Conservation (phyloP, 805 yeast species). For the Sugiyamaella americana region DNA sequence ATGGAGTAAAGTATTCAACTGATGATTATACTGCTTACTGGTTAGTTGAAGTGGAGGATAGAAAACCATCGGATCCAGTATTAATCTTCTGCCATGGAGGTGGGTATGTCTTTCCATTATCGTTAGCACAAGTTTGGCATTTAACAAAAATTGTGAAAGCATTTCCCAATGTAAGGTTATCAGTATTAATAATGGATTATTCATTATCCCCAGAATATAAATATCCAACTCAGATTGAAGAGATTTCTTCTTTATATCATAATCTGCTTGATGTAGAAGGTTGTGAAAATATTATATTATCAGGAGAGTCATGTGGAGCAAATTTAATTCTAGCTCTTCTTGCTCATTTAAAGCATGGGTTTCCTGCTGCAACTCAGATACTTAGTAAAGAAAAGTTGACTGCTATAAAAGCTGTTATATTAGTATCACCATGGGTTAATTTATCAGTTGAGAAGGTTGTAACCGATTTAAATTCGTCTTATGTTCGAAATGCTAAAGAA, state of each 20-base stretch:
- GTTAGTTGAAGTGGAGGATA: slow-evolving; percentile 11
- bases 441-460: slow-evolving; percentile 1
- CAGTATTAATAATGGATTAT: slow-evolving; percentile 14
- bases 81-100: slow-evolving; percentile 18
- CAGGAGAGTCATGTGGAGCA: slow-evolving; percentile 18
- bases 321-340: slow-evolving; percentile 11
- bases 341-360: slow-evolving; percentile 9
- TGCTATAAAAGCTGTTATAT: slow-evolving; percentile 3
- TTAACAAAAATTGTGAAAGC: slow-evolving; percentile 2
- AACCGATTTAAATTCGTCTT: slow-evolving; percentile 8
- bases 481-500: slow-evolving; percentile 2
- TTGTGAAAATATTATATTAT: slow-evolving; percentile 6
- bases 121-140: slow-evolving; percentile 1
- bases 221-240: slow-evolving; percentile 12
- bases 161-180: slow-evolving; percentile 8
- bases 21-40: slow-evolving; percentile 5
- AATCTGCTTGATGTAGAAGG: slow-evolving; percentile 8
- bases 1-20: background rate
- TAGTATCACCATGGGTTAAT: slow-evolving; percentile 16
- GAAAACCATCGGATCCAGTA: slow-evolving; percentile 16
- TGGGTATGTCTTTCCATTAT: slow-evolving; percentile 10
- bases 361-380: slow-evolving; percentile 2
- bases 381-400: background rate
- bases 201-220: slow-evolving; percentile 10
- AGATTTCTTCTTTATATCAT: slow-evolving; percentile 7